Conservation (phyloP, 306 rosid genomes). For the Abrus precatorius region DNA sequence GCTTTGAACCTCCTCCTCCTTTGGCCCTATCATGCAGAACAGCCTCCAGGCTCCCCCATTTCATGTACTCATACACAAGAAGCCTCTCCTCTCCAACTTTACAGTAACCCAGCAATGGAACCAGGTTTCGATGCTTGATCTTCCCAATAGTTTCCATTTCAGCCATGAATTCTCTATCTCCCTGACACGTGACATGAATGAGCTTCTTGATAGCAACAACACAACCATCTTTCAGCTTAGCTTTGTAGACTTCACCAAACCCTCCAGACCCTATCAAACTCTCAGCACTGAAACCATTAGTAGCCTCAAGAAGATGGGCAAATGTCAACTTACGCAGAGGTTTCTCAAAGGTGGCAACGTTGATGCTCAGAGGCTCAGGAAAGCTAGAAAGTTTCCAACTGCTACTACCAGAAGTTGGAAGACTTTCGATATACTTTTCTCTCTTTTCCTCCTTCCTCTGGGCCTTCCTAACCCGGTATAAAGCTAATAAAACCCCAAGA, state of each 20-base stretch:
- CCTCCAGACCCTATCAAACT: slow-evolving; percentile 89
- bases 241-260: slow-evolving; percentile 88
- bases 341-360: slow-evolving; percentile 79
- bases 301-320: slow-evolving; percentile 82
- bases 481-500: slow-evolving; percentile 51
- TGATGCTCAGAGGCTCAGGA: slow-evolving; percentile 81
- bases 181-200: slow-evolving; percentile 77
- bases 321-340: slow-evolving; percentile 76
- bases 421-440: slow-evolving; percentile 73
- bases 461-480: slow-evolving; percentile 53
- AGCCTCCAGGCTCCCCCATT: slow-evolving; percentile 80
- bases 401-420: slow-evolving; percentile 78
- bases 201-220: slow-evolving; percentile 88
- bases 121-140: slow-evolving; percentile 82
- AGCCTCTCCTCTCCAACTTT: slow-evolving; percentile 89
- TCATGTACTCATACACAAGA: slow-evolving; percentile 90
- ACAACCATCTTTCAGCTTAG: slow-evolving; percentile 73
- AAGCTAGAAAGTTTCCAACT: slow-evolving; percentile 78
- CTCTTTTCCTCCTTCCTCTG: slow-evolving; percentile 53
- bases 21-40: slow-evolving; percentile 72
- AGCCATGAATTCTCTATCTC: slow-evolving; percentile 90
- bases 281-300: slow-evolving; percentile 78
- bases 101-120: slow-evolving; percentile 80
- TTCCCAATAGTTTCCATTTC: slow-evolving; percentile 93
- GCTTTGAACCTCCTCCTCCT: slow-evolving; percentile 55